These are phyloP conservation scores for Solanum chacoense DNA, from an alignment of 305 asterid genomes.

Conservation along the genomic window DNA sequence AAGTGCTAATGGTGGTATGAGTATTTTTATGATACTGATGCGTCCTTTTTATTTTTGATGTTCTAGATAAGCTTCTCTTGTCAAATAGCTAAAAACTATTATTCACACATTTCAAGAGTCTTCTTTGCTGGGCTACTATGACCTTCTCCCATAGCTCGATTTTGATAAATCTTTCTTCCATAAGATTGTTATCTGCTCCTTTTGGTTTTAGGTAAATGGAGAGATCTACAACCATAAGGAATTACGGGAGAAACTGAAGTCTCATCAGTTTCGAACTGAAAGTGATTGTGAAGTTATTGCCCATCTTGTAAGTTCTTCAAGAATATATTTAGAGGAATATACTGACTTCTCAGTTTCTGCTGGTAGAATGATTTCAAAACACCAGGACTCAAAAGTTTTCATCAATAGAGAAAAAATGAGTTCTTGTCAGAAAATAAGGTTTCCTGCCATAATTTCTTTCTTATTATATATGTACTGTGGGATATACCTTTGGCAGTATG, in stretches of 20 bases:
- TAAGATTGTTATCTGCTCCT: slow-evolving; percentile 4
- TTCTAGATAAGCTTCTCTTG: background rate
- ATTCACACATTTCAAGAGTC: background rate
- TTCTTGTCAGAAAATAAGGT: background rate
- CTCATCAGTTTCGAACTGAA: slow-evolving; percentile 81
- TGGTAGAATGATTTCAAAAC: background rate
- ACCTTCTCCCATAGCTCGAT: background rate
- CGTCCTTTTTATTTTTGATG: background rate
- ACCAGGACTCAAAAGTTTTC: background rate
- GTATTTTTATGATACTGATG: background rate
- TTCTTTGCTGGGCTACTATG: slow-evolving; percentile 1
- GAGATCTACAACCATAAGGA: slow-evolving; percentile 96
- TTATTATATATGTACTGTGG: slow-evolving; percentile 4
- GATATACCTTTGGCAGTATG: slow-evolving; percentile 47
- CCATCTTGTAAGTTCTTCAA: slow-evolving; percentile 66
- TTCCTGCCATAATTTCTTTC: slow-evolving; percentile 2
- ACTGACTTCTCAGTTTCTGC: background rate
- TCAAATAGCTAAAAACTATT: background rate
- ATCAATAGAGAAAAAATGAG: background rate
- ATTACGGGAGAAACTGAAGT: slow-evolving; percentile 53
- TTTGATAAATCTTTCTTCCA: background rate
- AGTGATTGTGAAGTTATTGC: slow-evolving; percentile 99
- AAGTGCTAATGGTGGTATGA: background rate
- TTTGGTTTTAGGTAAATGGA: slow-evolving; percentile 71
- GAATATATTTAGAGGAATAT: background rate